A percentile compares a stretch with the other conserved stretches of the same genome.
These are phyloP conservation scores for Boletus tylopilopsis DNA, from an alignment of 768 basidiomycete genomes.

Conservation along the genomic window DNA sequence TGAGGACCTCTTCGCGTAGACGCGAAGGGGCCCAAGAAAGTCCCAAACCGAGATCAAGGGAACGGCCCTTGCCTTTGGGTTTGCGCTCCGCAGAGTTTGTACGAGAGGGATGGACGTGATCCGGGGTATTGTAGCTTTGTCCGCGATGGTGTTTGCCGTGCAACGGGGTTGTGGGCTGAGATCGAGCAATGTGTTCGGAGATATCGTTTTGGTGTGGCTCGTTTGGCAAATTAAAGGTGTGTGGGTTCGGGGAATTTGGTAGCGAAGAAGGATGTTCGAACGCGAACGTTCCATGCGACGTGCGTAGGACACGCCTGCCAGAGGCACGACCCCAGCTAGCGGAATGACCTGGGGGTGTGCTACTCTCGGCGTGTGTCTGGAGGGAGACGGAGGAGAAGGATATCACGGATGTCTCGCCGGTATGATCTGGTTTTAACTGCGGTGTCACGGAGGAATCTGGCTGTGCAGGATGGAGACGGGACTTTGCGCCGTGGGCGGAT, in stretches of 20 bases:
- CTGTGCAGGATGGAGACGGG: constrained; percentile 7
- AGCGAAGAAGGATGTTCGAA: constrained; percentile 68
- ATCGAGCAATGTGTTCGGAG: constrained; percentile 2
- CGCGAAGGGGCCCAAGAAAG: constrained; percentile 70
- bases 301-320: constrained; percentile 36
- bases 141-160: constrained; percentile 29
- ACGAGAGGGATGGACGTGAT: constrained; percentile 17
- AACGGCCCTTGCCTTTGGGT: constrained; percentile 56
- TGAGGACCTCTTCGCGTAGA: constrained; percentile 62
- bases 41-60: constrained; percentile 66
- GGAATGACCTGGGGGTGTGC: constrained; percentile 36
- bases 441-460: constrained; percentile 19
- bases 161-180: constrained; percentile 15
- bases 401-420: constrained; percentile 32
- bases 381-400: constrained; percentile 34
- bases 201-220: constrained; percentile 6
- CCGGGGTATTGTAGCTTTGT: constrained; percentile 24
- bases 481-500: constrained; percentile 18
- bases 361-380: constrained; percentile 30
- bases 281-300: constrained; percentile 57
- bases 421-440: constrained; percentile 36
- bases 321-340: constrained; percentile 59
- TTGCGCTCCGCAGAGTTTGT: constrained; percentile 15
- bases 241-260: constrained; percentile 33
- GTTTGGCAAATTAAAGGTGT: constrained; percentile 16